Base-by-base conservation (phyloP, 108 stramenopile genomes). In the Skeletonema menzelii region DNA sequence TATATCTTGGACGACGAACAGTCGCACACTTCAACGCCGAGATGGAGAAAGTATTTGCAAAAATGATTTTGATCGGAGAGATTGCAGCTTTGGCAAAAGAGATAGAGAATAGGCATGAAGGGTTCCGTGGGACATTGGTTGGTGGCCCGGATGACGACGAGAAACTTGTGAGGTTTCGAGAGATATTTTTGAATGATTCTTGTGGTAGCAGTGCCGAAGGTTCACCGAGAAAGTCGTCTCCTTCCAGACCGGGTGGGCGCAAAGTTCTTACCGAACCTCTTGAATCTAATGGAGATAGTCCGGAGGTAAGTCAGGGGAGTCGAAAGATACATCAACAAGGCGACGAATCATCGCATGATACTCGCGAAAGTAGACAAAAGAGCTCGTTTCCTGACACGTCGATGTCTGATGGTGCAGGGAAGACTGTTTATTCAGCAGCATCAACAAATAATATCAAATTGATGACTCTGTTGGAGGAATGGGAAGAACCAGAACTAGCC, bases 21-120 rank as follows among this genome's bases (percentile, higher is more conserved):
- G 78, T 81, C 27, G 20, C 59, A 10, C 84, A 85, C 65, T 89
- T 84, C 63, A 85, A 86, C 14, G 58, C 65, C 30, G 70, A 85
- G 49, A 56, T 89, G 20, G 88, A 86, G 42, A 76, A 73, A 38
- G 47, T 89, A 12, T 84, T 89, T 80, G 57, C 76, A 55, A 86
- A 89, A 62, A 88, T 92, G 80, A 62, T 89, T 13, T 44, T 92
- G 22, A 71, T 92, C 2, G 73, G 82, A 10, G 82, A 88, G 59
- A 83, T 92, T 34, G 86, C 88, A 0, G 63, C 74, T 19, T 46
- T 82, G 20, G 69, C 76, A 6, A 71, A 72, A 63, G 78, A 84
- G 34, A 76, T 80, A 19, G 78, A 79, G 35, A 72, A 55, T 34
- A 76, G 61, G 22, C 27, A 53, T 20, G 32, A 27, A 53, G 30